A percentile compares a stretch with the other conserved stretches of the same genome.
Evolutionary conservation across 2,329 filamentous ascomycete species (phyloP).

Genomic region (Xylariales sp.): DNA sequence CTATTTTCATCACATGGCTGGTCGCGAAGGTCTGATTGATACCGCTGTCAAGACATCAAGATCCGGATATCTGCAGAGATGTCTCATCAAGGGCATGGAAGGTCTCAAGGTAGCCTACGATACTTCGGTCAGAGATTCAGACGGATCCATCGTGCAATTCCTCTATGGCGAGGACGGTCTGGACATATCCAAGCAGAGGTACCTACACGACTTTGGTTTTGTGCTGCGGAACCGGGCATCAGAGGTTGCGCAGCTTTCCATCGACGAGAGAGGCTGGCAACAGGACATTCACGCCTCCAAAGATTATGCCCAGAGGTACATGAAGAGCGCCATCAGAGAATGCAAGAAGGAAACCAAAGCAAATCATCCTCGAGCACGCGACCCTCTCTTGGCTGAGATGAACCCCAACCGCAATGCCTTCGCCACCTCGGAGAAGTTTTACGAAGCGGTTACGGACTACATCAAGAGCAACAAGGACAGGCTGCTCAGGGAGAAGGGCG

Average conservation of each 20-base stretch:
- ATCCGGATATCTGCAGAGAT: constrained; percentile 93
- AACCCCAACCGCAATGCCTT: constrained; percentile 76
- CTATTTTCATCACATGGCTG: constrained; percentile 99
- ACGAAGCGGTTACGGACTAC: constrained; percentile 67
- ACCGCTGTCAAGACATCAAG: constrained; percentile 97
- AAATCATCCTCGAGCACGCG: constrained; percentile 53
- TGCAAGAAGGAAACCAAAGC: constrained; percentile 66
- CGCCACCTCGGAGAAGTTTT: constrained; percentile 86
- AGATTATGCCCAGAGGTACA: constrained; percentile 64
- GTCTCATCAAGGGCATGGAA: constrained; percentile 98
- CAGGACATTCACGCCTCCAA: constrained; percentile 44
- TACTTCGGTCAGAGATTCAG: constrained; percentile 86
- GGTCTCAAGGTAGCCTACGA: constrained; percentile 90
- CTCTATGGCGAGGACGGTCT: constrained; percentile 94
- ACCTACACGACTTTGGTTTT: constrained; percentile 86
- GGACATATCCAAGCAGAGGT: constrained; percentile 90
- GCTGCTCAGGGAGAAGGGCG: constrained; percentile 48
- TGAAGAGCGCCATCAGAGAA: constrained; percentile 77
- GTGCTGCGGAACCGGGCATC: constrained; percentile 80
- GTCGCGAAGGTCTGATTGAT: constrained; percentile 96
- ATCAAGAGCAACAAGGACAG: constrained; percentile 69
- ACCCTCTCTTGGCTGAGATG: constrained; percentile 69
- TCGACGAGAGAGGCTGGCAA: constrained; percentile 43
- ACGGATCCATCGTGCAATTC: constrained; percentile 91
- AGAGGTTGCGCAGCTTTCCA: constrained; percentile 70